A percentile compares a stretch with the other conserved stretches of the same genome.
These are phyloP conservation scores for Gnaphalium uliginosum DNA, from an alignment of 129 eudicot genomes.

Conservation along the genomic window DNA sequence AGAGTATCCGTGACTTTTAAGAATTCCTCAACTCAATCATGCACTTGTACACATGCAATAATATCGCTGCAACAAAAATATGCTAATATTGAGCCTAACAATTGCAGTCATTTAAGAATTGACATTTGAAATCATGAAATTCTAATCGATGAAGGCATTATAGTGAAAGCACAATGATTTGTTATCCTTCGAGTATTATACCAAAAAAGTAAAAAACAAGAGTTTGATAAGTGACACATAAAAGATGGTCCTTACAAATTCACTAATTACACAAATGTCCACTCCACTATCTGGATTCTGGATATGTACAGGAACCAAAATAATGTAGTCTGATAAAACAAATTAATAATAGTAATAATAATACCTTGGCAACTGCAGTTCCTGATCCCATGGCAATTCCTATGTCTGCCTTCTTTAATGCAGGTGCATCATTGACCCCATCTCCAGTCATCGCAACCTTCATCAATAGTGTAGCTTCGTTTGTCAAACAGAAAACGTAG, in stretches of 20 bases:
- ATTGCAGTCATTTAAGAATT: not conserved
- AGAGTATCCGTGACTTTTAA: not conserved
- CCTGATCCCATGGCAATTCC: constrained; percentile 99
- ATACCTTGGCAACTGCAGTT: constrained; percentile 98
- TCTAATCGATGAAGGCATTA: not conserved
- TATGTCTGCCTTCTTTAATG: constrained; percentile 95
- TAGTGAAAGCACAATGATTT: not conserved
- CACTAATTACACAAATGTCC: not conserved
- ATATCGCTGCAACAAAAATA: not conserved
- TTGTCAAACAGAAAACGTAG: constrained; percentile 1
- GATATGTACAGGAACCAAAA: constrained; percentile 4
- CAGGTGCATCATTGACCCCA: constrained; percentile 99
- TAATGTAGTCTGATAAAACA: constrained; percentile 7
- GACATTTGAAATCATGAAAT: not conserved
- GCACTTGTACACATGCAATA: not conserved
- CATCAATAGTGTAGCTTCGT: constrained; percentile 11
- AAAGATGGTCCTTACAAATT: not conserved
- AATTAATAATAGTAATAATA: not conserved
- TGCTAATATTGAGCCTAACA: not conserved
- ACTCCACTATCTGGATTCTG: not conserved
- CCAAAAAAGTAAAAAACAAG: not conserved
- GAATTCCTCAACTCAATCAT: not conserved
- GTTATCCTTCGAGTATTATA: not conserved
- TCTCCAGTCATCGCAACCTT: constrained; percentile 99
- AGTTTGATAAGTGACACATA: not conserved